A percentile compares a stretch with the other conserved stretches of the same genome.
Evolutionary conservation across 352 stramenopile genomes (phyloP).

Genomic region (Globisporangium barbulae): DNA sequence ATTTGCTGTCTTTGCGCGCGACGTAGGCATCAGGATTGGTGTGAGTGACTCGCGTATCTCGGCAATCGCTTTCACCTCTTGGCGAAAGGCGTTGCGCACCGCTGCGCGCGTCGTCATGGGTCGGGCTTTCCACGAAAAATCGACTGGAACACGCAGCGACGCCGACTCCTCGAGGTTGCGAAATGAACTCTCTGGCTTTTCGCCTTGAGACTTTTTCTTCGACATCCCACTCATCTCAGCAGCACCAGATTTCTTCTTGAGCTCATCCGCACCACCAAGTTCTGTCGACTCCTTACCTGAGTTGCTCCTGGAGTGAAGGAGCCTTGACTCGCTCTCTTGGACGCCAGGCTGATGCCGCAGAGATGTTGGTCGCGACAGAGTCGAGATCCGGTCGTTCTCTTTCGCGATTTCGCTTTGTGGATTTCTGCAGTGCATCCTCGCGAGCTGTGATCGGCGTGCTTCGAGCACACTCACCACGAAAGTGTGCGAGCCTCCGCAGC

Average conservation of each 20-base stretch:
- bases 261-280: background rate
- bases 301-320: background rate
- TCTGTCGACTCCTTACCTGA: background rate
- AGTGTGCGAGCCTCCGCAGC: slow-evolving; percentile 55
- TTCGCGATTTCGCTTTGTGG: slow-evolving; percentile 32
- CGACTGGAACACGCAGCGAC: background rate
- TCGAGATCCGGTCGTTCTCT: slow-evolving; percentile 21
- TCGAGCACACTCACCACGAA: slow-evolving; percentile 70
- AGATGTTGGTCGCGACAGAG: slow-evolving; percentile 2
- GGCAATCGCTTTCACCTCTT: slow-evolving; percentile 33
- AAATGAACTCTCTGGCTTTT: background rate
- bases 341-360: background rate
- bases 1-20: slow-evolving; percentile 6
- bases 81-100: slow-evolving; percentile 45
- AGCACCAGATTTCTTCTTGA: background rate
- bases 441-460: slow-evolving; percentile 38
- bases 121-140: slow-evolving; percentile 43
- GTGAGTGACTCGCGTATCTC: slow-evolving; percentile 26
- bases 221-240: background rate
- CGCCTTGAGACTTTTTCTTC: slow-evolving; percentile 5
- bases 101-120: slow-evolving; percentile 48
- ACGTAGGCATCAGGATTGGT: slow-evolving; percentile 10
- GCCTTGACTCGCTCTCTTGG: background rate
- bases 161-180: background rate
- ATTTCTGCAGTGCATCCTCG: slow-evolving; percentile 33